phyloP scores from a whole-genome alignment of 305 asterid species.

The Striga hermonthica region DNA sequence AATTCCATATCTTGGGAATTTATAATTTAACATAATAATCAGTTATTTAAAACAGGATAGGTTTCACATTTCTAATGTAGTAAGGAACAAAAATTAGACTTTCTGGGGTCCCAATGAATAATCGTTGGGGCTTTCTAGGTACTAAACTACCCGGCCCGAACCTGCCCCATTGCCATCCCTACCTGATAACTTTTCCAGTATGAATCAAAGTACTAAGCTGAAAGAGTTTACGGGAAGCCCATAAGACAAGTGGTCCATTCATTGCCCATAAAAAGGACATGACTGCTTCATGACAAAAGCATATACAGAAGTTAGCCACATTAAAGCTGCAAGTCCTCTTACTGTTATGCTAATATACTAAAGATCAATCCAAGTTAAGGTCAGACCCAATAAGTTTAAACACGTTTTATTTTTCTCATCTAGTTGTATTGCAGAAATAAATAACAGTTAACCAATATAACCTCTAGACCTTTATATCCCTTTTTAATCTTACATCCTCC shows the following conservation, averaged over 20 bases:
- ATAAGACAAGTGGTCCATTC: not conserved
- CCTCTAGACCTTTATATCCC: no score
- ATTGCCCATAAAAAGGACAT: conserved; percentile 14
- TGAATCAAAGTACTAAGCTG: conserved; percentile 2
- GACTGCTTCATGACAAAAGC: conserved; percentile 1
- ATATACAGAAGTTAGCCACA: not conserved
- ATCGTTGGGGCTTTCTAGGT: not conserved
- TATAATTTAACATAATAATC: not conserved
- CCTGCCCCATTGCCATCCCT: not conserved
- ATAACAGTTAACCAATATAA: not conserved
- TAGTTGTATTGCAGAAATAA: not conserved
- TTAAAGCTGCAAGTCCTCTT: conserved; percentile 5
- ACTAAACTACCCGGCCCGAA: not conserved
- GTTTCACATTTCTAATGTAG: not conserved
- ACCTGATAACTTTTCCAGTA: conserved; percentile 3
- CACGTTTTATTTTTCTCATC: not conserved
- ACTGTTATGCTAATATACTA: not conserved
- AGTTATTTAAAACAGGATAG: not conserved
- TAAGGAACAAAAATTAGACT: not conserved
- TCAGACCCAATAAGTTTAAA: not conserved
- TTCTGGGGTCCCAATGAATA: not conserved
- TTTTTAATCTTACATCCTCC: not conserved
- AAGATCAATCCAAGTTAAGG: not conserved
- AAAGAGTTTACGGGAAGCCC: not conserved
- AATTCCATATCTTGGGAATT: not conserved